Conservation (phyloP, 1,284 basidiomycete species). For the Phellinidium pouzarii region DNA sequence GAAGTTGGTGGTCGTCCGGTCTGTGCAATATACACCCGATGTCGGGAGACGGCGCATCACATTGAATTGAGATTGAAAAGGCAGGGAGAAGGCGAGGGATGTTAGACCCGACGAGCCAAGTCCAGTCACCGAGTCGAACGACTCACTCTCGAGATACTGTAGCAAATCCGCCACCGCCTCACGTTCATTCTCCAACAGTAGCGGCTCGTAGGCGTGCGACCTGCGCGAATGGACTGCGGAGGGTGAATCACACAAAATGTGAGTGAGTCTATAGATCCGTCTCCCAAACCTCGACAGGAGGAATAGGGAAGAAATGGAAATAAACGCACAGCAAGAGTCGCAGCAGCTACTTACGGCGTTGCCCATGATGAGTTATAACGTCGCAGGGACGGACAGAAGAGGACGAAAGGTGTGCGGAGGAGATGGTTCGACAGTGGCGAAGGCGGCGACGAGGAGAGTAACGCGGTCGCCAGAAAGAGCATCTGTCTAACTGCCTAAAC, state of each 20-base stretch:
- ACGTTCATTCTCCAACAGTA: conserved; percentile 95
- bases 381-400: conserved; percentile 19
- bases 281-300: too few relatives aligned
- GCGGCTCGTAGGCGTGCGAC: conserved; percentile 86
- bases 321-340: conserved; percentile 64
- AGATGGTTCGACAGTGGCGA: conserved; percentile 19
- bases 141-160: conserved; percentile 94
- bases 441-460: conserved; percentile 7
- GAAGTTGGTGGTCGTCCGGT: conserved; percentile 95
- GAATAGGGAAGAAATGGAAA: too few relatives aligned
- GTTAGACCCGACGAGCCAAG: background rate
- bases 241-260: conserved; percentile 18
- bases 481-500: background rate
- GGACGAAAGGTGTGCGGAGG: conserved; percentile 20
- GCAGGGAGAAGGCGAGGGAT: conserved; percentile 1
- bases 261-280: conserved; percentile 2
- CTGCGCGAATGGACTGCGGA: conserved; percentile 61
- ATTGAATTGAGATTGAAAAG: background rate
- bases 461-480: background rate
- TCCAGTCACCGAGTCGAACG: conserved; percentile 1
- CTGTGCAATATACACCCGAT: conserved; percentile 42
- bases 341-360: conserved; percentile 61
- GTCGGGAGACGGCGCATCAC: conserved; percentile 18
- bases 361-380: conserved; percentile 34
- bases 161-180: conserved; percentile 97